Evolutionary conservation across 1,284 basidiomycete genomes (phyloP), one percentile per base, ranked within the genome.

Genomic region (Vanrija humicola): DNA sequence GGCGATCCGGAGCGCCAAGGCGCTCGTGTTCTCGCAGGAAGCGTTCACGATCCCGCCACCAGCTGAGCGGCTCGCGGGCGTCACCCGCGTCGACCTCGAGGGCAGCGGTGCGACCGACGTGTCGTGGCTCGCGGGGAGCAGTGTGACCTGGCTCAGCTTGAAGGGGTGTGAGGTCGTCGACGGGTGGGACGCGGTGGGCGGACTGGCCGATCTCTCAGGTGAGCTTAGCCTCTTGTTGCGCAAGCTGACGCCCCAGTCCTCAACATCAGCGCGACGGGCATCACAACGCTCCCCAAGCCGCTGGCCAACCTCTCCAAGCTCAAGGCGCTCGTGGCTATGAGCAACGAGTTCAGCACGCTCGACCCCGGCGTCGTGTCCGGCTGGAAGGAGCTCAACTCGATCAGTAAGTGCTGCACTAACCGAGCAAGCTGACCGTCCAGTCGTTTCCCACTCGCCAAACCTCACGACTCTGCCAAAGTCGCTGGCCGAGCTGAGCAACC

Each of bases 281-380:
- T 73, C 26, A 62, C 48, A n/a, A 10, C 38, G 9, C 56, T 73
- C 1, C 73, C 73, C 0, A 43, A 48, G 9, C 43, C 38, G 15
- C 60, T 75, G 2, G 46, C 42, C 3, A 46, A 46, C 1, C 58
- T 73, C n/a, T 46, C 43, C 1, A 70, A 65, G 28, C 60, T 75
- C 48, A 75, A 75, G 62, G 73, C 73, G 21, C 29, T 75, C 6
- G 73, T 75, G 4, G 73, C 70, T 25, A 73, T 72, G 64, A 66
- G 64, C 51, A 73, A 73, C 50, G 64, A 65, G 25, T 75, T 72
- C 72, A 56, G 46, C 18, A 34, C 47, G n/a, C 54, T 75, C 2
- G 66, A 69, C 51, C 43, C 45, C 5, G 62, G 61, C 1, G 67
- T 73, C 5, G 54, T 74, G 0, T 42, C 48, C 0, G 56, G 53